phyloP scores from a whole-genome alignment of 2,329 filamentous ascomycete species.

The Sodiomyces alkalinus region DNA sequence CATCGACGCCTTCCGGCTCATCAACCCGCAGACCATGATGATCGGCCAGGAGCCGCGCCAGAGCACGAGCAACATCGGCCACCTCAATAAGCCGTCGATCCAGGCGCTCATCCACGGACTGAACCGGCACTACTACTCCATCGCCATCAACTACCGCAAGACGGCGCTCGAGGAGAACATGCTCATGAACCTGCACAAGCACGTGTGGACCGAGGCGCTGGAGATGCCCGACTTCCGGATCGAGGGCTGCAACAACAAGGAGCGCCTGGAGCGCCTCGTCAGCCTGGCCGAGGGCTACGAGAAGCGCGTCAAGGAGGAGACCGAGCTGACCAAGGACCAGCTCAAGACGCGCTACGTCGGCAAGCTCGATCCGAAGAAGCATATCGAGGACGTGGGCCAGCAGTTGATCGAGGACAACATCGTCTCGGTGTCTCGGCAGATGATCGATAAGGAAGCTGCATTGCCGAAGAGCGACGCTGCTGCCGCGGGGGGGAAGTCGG shows the following conservation, averaged over 20 bases:
- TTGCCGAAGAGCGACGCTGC: constrained; percentile 57
- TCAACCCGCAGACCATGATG: constrained; percentile 95
- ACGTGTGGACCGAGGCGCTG: constrained; percentile 95
- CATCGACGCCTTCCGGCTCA: constrained; percentile 96
- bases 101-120: constrained; percentile 96
- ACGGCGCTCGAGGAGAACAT: constrained; percentile 97
- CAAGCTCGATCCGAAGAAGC: constrained; percentile 98
- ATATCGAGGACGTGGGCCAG: constrained; percentile 91
- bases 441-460: constrained; percentile 98
- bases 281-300: constrained; percentile 89
- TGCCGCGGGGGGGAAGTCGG: constrained; percentile 30
- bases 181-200: constrained; percentile 99
- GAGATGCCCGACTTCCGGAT: constrained; percentile 91
- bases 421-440: constrained; percentile 91
- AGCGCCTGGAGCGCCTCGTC: constrained; percentile 76
- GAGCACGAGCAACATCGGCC: constrained; percentile 92
- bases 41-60: constrained; percentile 95
- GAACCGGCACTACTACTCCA: constrained; percentile 98
- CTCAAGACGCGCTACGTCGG: constrained; percentile 97
- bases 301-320: constrained; percentile 98
- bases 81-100: constrained; percentile 98
- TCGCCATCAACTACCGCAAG: constrained; percentile 96
- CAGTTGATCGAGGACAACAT: constrained; percentile 99
- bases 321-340: constrained; percentile 90
- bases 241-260: constrained; percentile 75